These are phyloP conservation scores for Chalciporus piperatus DNA, from an alignment of 768 basidiomycete genomes.

Conservation along the genomic window DNA sequence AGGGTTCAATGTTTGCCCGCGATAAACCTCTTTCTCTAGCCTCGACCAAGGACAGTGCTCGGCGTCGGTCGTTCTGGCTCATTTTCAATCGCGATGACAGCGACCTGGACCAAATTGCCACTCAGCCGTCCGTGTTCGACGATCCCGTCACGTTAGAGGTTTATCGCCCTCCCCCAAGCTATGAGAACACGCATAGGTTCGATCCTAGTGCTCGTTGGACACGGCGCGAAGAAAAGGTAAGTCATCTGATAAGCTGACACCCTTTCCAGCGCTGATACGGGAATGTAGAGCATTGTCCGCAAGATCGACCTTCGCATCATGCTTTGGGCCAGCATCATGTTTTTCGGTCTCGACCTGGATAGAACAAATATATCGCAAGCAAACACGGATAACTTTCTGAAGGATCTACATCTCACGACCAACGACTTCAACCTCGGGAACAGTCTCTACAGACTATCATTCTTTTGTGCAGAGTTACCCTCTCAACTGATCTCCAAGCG, in stretches of 20 bases:
- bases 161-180: constrained; percentile 51
- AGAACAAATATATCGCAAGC: constrained; percentile 63
- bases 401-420: constrained; percentile 57
- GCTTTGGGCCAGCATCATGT: constrained; percentile 62
- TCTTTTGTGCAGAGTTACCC: constrained; percentile 55
- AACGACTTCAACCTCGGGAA: constrained; percentile 67
- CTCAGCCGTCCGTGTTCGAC: constrained; percentile 62
- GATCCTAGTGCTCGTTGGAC: constrained; percentile 69
- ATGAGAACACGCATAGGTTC: constrained; percentile 64
- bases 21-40: constrained; percentile 27
- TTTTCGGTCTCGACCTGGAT: constrained; percentile 59
- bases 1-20: not conserved
- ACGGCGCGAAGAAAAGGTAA: constrained; percentile 61
- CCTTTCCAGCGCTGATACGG: not conserved
- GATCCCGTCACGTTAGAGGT: constrained; percentile 47
- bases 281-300: constrained; percentile 45
- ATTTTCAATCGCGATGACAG: constrained; percentile 26
- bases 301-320: constrained; percentile 61
- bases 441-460: constrained; percentile 50
- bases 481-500: constrained; percentile 68
- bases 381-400: constrained; percentile 67
- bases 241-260: constrained; percentile 11
- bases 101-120: constrained; percentile 53
- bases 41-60: constrained; percentile 24
- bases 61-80: constrained; percentile 7